Evolutionary conservation across 192 early-diverging fungal species (phyloP).

Genomic region (Gamsiella multidivaricata): DNA sequence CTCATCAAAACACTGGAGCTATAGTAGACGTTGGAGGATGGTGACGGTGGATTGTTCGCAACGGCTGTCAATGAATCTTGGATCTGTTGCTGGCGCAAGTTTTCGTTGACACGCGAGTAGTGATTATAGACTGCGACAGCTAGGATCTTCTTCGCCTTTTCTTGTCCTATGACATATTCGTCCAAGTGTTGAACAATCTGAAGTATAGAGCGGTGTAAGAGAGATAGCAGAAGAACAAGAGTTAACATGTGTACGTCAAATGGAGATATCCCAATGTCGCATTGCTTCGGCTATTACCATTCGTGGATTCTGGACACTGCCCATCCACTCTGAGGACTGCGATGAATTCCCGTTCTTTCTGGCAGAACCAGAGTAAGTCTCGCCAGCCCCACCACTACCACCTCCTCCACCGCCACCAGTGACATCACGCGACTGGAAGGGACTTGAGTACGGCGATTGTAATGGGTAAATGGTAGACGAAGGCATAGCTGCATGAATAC

Average conservation of each 20-base stretch:
- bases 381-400: slow-evolving; percentile 7
- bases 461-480: slow-evolving; percentile 23
- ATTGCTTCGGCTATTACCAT: slow-evolving; percentile 6
- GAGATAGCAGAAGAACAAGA: background rate
- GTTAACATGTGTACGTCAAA: no score
- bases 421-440: slow-evolving; percentile 36
- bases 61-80: slow-evolving; percentile 42
- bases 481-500: slow-evolving; percentile 7
- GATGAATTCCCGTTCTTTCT: slow-evolving; percentile 9
- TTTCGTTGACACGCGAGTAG: slow-evolving; percentile 80
- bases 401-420: slow-evolving; percentile 27
- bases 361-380: background rate
- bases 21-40: slow-evolving; percentile 19
- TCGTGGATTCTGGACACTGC: slow-evolving; percentile 39
- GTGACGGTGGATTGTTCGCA: slow-evolving; percentile 8
- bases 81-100: slow-evolving; percentile 63
- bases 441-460: slow-evolving; percentile 15
- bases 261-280: background rate
- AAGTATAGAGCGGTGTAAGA: background rate
- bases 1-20: slow-evolving; percentile 36
- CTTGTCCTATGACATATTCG: slow-evolving; percentile 90
- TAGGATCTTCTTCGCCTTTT: slow-evolving; percentile 82
- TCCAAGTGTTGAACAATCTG: slow-evolving; percentile 83
- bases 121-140: slow-evolving; percentile 91
- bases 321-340: slow-evolving; percentile 41